Conservation (phyloP, 495 filamentous ascomycete genomes). For the Aspergillus sclerotioniger region DNA sequence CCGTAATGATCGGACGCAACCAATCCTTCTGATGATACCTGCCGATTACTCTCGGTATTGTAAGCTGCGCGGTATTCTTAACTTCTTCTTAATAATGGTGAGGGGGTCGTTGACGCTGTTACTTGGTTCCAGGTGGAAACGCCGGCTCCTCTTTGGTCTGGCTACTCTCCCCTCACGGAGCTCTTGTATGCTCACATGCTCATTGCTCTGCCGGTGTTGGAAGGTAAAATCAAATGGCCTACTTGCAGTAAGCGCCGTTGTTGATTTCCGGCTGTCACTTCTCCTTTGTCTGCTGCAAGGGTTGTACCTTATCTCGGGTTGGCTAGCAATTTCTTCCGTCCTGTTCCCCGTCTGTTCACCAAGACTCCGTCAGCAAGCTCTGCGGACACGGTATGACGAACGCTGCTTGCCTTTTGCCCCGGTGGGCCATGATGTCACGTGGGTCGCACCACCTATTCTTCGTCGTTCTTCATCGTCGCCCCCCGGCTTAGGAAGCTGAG, state of each 20-base stretch:
- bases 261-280: neutral
- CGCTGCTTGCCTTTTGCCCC: constrained; percentile 6
- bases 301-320: neutral
- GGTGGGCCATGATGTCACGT: constrained; percentile 28
- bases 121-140: constrained; percentile 21
- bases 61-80: constrained; percentile 2
- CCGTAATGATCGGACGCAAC: constrained; percentile 8
- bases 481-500: neutral
- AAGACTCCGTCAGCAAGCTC: neutral
- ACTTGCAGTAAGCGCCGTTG: neutral
- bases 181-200: constrained; percentile 3
- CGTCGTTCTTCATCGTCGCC: neutral
- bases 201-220: neutral
- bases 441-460: constrained; percentile 13
- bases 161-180: neutral
- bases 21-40: constrained; percentile 5
- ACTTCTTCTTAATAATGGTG: constrained; percentile 12
- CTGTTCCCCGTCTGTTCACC: neutral
- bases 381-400: constrained; percentile 16
- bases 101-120: constrained; percentile 15
- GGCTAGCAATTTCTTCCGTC: neutral
- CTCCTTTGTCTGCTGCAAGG: constrained; percentile 2
- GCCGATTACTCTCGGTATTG: constrained; percentile 15
- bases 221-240: neutral
- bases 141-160: constrained; percentile 15